A percentile compares a stretch with the other conserved stretches of the same genome.
Evolutionary conservation across 78 protist species (phyloP).

Genomic region (Guillardia theta): DNA sequence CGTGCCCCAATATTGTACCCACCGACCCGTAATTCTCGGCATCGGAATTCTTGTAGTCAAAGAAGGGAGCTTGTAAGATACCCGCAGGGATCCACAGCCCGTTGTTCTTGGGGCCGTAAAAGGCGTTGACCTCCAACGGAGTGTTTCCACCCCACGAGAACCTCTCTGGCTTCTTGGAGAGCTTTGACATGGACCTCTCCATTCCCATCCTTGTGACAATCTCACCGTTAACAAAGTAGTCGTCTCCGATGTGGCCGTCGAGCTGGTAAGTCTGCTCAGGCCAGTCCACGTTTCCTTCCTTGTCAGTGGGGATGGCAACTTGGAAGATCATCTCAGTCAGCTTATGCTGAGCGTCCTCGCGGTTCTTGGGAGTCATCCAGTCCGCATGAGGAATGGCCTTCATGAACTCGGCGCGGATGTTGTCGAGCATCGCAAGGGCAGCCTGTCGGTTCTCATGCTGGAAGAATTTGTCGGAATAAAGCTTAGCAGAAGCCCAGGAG

Average conservation of each 20-base stretch:
- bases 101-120: constrained; percentile 29
- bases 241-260: not conserved
- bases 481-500: constrained; percentile 33
- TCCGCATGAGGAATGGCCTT: not conserved
- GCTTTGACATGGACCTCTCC: not conserved
- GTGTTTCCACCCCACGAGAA: constrained; percentile 26
- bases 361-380: constrained; percentile 14
- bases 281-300: not conserved
- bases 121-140: constrained; percentile 29
- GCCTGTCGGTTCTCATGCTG: constrained; percentile 14
- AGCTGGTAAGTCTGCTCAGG: not conserved
- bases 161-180: not conserved
- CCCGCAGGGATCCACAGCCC: constrained; percentile 35
- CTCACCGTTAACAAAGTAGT: constrained; percentile 15
- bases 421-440: not conserved
- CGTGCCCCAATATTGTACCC: constrained; percentile 38
- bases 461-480: not conserved
- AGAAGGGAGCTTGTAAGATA: constrained; percentile 5
- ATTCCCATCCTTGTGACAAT: not conserved
- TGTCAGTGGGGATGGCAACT: constrained; percentile 23
- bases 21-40: constrained; percentile 15
- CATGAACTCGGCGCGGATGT: not conserved
- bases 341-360: constrained; percentile 17
- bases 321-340: constrained; percentile 10
- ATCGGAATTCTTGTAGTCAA: not conserved